Base-by-base conservation (phyloP, 2,329 filamentous ascomycete species). In the Diaporthe sp. region DNA sequence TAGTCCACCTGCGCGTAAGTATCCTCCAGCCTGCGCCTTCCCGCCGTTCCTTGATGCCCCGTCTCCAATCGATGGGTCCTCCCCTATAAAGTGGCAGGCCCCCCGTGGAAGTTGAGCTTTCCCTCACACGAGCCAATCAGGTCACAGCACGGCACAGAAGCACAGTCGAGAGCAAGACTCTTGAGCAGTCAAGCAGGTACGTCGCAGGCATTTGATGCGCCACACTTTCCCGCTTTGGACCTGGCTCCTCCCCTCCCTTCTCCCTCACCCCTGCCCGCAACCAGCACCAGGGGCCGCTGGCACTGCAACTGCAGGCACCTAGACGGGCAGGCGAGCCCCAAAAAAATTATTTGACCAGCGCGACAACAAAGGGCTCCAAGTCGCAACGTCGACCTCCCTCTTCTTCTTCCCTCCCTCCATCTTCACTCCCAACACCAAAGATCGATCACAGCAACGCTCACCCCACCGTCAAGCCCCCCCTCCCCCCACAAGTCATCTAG, bases 401-500 rank as follows among this genome's bases (percentile, higher is more conserved):
- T 70, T 73, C 57, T 55, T 49, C 80, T 78, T 79, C 79, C 80
- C 78, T 74, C 80, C 80, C 78, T 76, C 78, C 81, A 79, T 82
- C 81, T 83, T 82, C 80, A 81, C 79, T 79, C 80, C 78, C 76
- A 79, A 78, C 75, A 76, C 51, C 74, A 74, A 83, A 81, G 79
- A 84, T 82, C 82, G 81, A 81, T 81, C 80, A 79, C 75, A 79
- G 77, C 77, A 79, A 79, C 83, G 82, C 82, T 83, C 84, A 86
- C 84, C 84, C 84, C 83, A 70, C 74, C 78, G 78, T 79, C 78
- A 80, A 79, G 78, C 78, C 80, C 80, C 81, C 79, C 79, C 82
- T 78, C 79, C 80, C 79, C 79, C 82, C 62, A 72, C 84, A 82
- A 82, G 83, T 82, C 86, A 86, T 92, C 94, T 95, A 95, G 94